These are phyloP conservation scores for Trichosporon inkin DNA, from an alignment of 1,284 basidiomycete species.

Conservation along the genomic window DNA sequence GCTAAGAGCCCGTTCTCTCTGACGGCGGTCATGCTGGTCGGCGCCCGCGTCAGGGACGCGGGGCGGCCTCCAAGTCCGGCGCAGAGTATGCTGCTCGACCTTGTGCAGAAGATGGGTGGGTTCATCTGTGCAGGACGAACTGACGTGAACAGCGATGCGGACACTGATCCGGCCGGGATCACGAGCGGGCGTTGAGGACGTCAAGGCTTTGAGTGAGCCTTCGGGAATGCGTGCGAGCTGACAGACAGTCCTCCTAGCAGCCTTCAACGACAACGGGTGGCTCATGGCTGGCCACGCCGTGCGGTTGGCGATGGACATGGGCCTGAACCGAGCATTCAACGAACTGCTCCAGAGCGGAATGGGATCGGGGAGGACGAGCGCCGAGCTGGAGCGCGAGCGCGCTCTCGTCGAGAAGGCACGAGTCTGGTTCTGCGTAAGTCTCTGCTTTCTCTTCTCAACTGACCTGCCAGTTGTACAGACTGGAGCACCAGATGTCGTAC, in stretches of 20 bases:
- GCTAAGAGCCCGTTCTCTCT: constrained; percentile 24
- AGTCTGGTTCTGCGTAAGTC: constrained; percentile 67
- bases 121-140: not conserved
- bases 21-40: constrained; percentile 79
- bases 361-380: constrained; percentile 55
- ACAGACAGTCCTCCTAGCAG: constrained; percentile 67
- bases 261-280: constrained; percentile 86
- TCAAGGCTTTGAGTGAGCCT: constrained; percentile 74
- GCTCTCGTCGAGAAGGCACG: constrained; percentile 67
- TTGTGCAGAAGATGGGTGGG: constrained; percentile 64
- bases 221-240: not conserved
- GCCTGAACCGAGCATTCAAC: constrained; percentile 79
- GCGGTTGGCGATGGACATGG: constrained; percentile 80
- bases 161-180: constrained; percentile 74
- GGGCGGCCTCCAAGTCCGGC: constrained; percentile 52
- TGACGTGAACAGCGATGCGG: constrained; percentile 56
- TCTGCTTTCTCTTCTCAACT: not conserved
- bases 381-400: constrained; percentile 60
- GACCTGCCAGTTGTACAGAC: constrained; percentile 60
- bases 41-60: constrained; percentile 72
- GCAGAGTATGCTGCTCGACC: constrained; percentile 52
- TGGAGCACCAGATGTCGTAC: constrained; percentile 85
- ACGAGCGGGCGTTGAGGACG: constrained; percentile 60
- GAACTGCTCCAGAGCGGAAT: constrained; percentile 65
- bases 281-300: constrained; percentile 76